These are phyloP conservation scores for Phellopilus nigrolimitatus DNA, from an alignment of 1,284 basidiomycete genomes.

Conservation along the genomic window DNA sequence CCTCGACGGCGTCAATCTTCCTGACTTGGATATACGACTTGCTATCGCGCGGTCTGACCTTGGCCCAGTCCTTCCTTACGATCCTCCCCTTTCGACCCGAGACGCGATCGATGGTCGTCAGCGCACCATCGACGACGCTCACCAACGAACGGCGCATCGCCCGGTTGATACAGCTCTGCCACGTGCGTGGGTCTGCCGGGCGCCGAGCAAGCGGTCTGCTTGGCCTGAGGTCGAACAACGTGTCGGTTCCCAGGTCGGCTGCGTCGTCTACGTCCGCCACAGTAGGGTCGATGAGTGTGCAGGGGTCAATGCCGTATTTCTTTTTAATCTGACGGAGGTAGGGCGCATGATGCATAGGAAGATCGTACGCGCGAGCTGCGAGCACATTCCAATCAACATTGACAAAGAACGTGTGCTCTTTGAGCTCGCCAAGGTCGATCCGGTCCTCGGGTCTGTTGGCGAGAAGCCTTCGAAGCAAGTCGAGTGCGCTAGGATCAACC, in stretches of 20 bases:
- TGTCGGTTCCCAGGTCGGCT: background rate
- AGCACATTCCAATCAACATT: conserved; percentile 6
- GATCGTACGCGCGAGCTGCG: conserved; percentile 1
- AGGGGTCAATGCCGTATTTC: background rate
- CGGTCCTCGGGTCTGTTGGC: conserved; percentile 1
- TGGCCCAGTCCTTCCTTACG: background rate
- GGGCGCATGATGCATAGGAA: conserved; percentile 1
- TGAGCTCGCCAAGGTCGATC: conserved; percentile 1
- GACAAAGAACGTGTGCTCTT: conserved; percentile 2
- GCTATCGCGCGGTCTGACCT: too few species aligned
- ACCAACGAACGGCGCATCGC: background rate
- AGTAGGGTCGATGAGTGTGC: background rate
- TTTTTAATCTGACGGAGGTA: background rate
- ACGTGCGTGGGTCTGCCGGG: background rate
- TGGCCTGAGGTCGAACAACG: background rate
- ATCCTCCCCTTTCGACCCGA: background rate
- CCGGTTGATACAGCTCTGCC: background rate
- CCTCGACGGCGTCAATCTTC: background rate
- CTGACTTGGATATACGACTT: background rate
- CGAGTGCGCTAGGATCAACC: background rate
- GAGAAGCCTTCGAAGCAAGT: conserved; percentile 4
- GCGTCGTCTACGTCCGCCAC: background rate
- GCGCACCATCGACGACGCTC: background rate
- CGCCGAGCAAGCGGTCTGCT: background rate
- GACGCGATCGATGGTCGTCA: background rate